Evolutionary conservation across 768 basidiomycete species (phyloP).

Genomic region (Kwoniella pini): DNA sequence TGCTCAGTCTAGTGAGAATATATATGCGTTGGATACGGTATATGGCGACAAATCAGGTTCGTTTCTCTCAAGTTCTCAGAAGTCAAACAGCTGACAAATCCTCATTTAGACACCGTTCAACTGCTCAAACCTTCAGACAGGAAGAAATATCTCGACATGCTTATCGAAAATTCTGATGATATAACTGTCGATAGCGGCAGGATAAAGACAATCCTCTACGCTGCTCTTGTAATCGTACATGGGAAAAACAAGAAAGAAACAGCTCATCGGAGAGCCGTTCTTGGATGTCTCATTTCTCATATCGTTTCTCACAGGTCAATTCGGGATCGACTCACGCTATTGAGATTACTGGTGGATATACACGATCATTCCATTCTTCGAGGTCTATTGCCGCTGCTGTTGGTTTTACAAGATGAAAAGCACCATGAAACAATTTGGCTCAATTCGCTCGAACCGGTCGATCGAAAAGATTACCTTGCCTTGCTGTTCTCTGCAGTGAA

Average conservation of each 20-base stretch:
- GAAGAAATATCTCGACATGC: conserved; percentile 70
- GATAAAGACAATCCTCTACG: conserved; percentile 58
- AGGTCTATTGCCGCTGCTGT: conserved; percentile 65
- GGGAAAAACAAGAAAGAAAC: conserved; percentile 51
- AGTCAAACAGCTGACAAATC: background rate
- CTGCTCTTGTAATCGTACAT: conserved; percentile 61
- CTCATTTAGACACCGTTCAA: conserved; percentile 26
- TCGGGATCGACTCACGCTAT: conserved; percentile 61
- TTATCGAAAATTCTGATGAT: conserved; percentile 70
- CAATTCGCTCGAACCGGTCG: background rate
- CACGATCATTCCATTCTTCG: conserved; percentile 61
- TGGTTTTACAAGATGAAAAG: conserved; percentile 36
- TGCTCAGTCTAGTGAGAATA: conserved; percentile 18
- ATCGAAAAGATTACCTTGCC: conserved; percentile 21
- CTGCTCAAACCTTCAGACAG: conserved; percentile 44
- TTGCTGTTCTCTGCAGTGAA: conserved; percentile 28
- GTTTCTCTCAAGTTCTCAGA: conserved; percentile 6
- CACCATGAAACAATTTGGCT: conserved; percentile 29
- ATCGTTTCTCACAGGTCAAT: conserved; percentile 63
- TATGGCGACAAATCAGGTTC: conserved; percentile 50
- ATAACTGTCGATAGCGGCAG: conserved; percentile 60
- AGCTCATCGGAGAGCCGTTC: conserved; percentile 62
- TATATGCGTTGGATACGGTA: conserved; percentile 53
- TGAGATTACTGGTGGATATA: conserved; percentile 60
- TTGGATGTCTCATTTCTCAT: conserved; percentile 81